Conservation (phyloP, 2,329 filamentous ascomycete genomes). For the Pseudopithomyces chartarum region DNA sequence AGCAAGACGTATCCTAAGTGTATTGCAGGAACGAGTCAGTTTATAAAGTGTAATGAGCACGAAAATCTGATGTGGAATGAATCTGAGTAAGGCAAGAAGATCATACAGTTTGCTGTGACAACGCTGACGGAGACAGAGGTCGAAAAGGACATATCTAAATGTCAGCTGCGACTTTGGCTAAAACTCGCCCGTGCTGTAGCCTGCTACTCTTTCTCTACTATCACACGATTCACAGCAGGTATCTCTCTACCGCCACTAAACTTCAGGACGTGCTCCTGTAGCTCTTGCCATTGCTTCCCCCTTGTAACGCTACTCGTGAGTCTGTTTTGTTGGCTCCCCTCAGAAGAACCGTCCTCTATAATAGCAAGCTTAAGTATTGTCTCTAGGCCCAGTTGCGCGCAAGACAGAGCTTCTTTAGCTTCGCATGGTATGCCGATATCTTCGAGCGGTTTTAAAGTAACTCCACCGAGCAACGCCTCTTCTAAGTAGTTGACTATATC, state of each 20-base stretch:
- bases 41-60: not conserved
- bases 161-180: too few species aligned
- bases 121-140: too few species aligned
- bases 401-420: constrained; percentile 65
- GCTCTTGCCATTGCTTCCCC: constrained; percentile 20
- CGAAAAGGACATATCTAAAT: too few species aligned
- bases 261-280: constrained; percentile 11
- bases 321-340: not conserved
- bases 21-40: not conserved
- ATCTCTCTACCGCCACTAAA: constrained; percentile 21
- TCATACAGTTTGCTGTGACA: too few species aligned
- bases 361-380: constrained; percentile 37
- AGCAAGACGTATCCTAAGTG: constrained; percentile 1
- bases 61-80: not conserved
- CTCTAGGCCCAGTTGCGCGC: constrained; percentile 67
- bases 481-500: constrained; percentile 62
- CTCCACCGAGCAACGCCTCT: constrained; percentile 52
- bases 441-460: constrained; percentile 60
- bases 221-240: constrained; percentile 1
- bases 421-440: constrained; percentile 61
- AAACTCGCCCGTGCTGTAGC: too few species aligned
- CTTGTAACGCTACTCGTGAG: constrained; percentile 16
- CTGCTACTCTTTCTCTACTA: not conserved
- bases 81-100: not conserved
- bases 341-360: not conserved